phyloP scores from a whole-genome alignment of 129 eudicot genomes.

The Flaveria brownii region DNA sequence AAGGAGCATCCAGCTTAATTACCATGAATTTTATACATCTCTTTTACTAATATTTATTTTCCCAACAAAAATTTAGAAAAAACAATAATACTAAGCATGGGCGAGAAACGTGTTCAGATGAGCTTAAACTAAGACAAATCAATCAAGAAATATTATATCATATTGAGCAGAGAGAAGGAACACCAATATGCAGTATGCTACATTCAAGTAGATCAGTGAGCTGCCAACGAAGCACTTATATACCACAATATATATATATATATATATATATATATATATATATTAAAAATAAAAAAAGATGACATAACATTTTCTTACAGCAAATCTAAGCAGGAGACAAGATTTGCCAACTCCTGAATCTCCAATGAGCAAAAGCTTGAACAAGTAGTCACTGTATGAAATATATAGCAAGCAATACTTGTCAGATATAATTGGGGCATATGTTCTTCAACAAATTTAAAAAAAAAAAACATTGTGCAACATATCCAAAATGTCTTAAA shows the following conservation, averaged over 20 bases:
- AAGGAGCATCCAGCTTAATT: constrained; percentile 12
- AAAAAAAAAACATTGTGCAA: background rate
- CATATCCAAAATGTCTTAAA: background rate
- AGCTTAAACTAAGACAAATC: background rate
- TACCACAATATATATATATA: too few species aligned
- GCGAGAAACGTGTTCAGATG: constrained; percentile 7
- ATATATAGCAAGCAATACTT: background rate
- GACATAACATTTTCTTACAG: constrained; percentile 42
- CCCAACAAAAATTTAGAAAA: background rate
- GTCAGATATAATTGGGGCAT: background rate
- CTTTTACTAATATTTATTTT: background rate
- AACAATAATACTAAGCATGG: background rate
- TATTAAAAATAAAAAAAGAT: background rate
- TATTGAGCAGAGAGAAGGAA: background rate
- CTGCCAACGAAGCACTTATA: background rate
- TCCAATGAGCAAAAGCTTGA: constrained; percentile 71
- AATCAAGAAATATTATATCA: constrained; percentile 6
- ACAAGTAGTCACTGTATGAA: constrained; percentile 63
- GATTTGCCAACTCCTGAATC: constrained; percentile 80
- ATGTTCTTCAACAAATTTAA: background rate
- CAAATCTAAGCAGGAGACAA: constrained; percentile 69
- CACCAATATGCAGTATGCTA: constrained; percentile 4
- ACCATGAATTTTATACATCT: background rate
- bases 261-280: too few species aligned
- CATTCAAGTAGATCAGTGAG: constrained; percentile 10